Evolutionary conservation across 306 rosid genomes (phyloP), one percentile per base, ranked within the genome.

Genomic region (Cajanus cajan): DNA sequence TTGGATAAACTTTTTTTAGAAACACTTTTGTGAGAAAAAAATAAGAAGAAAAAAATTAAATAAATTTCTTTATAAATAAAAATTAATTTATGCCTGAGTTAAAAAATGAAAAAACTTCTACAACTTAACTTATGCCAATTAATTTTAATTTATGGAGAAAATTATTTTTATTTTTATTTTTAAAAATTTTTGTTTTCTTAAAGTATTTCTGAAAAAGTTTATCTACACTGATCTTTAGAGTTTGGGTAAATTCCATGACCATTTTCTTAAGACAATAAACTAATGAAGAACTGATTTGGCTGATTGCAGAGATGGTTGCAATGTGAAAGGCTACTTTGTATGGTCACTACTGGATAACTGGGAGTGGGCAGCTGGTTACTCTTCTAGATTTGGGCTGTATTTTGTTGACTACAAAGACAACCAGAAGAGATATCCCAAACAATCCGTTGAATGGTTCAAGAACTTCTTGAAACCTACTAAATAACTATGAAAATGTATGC

Each of bases 341-440:
- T 96, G 99, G 99, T 93, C 99, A 83, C 72, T 93, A 0, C 71
- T 96, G 82, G 98, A 96, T 86, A 93, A 96, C 24, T 96, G 97
- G 97, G 99, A 96, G 48, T 96, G 98, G 99, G 85, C 84, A 43
- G 91, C 92, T 68, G 98, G 99, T 68, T 96, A 74, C 82, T 21
- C 83, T 66, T 87, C 92, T 2, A 89, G 99, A 75, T 96, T 93
- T 85, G 99, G 99, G 65, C 89, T 96, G 5, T 96, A 85, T 41
- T 96, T 79, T 69, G 83, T 96, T 72, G 98, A 96, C 78, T 93
- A 87, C 70, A 89, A 64, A 5, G 88, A 91, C 87, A 88, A 89
- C 62, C 91, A 82, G 67, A 93, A 91, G 90, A 93, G 99, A 88
- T 93, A 93, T 81, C 97, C 99, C 1, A 96, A 96, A 82, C 81